Percentiles rank a stretch among this genome's conserved stretches.
Evolutionary conservation across 2,329 filamentous ascomycete species (phyloP).

Genomic region (Trichoderma gracile): DNA sequence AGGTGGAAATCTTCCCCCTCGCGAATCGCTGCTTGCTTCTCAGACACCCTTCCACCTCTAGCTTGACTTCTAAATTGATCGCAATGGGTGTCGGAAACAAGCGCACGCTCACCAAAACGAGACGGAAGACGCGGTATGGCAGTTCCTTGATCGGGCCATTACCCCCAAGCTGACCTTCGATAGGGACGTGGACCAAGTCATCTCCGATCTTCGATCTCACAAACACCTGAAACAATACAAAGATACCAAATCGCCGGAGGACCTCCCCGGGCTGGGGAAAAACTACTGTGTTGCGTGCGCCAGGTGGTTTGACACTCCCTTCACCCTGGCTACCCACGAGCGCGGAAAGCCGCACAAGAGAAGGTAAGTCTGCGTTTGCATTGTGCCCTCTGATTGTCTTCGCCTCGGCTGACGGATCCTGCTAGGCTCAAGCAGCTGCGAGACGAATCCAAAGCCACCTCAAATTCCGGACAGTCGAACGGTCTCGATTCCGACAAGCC

Average conservation of each 20-base stretch:
- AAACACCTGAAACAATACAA: slow-evolving; percentile 81
- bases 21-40: not conserved
- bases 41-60: no score
- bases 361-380: slow-evolving; percentile 49
- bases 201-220: slow-evolving; percentile 74
- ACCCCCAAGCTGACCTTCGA: not conserved
- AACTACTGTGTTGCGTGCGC: slow-evolving; percentile 92
- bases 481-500: slow-evolving; percentile 74
- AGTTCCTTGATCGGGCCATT: not conserved
- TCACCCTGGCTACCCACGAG: slow-evolving; percentile 71
- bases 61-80: not conserved
- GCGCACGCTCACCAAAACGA: slow-evolving; percentile 70
- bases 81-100: slow-evolving; percentile 69
- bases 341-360: slow-evolving; percentile 94
- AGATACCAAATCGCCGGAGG: slow-evolving; percentile 75
- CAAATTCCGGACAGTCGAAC: slow-evolving; percentile 78
- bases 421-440: slow-evolving; percentile 75
- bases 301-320: slow-evolving; percentile 91
- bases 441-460: slow-evolving; percentile 82
- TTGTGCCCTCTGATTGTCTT: slow-evolving; percentile 20
- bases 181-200: slow-evolving; percentile 91
- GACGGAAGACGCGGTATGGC: slow-evolving; percentile 46
- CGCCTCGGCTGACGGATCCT: slow-evolving; percentile 28
- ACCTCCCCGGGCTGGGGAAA: slow-evolving; percentile 81
- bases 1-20: no score